Evolutionary conservation across 2,329 filamentous ascomycete species (phyloP), one percentile per base, ranked within the genome.

Genomic region (Colletotrichum sp.): DNA sequence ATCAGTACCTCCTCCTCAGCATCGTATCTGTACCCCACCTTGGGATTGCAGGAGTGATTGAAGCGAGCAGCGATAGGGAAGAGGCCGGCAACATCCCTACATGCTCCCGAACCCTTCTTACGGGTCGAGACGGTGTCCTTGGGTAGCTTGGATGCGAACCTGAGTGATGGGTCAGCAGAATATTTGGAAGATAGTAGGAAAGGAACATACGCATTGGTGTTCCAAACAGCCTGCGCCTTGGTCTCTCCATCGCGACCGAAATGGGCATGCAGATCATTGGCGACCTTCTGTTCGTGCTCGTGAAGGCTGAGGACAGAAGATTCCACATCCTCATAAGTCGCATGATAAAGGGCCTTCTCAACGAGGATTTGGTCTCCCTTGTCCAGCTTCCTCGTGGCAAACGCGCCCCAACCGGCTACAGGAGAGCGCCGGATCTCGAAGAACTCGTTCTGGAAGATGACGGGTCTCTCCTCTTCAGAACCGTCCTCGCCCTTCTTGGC

Each of bases 61-160:
- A 93, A 92, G 4, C 90, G 86, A 0, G 90, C 88, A 0, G 88
- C 89, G 8, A 90, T 83, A 1, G 88, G 84, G 72, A 91, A 91
- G 4, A 92, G 76, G 2, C 84, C 86, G 1, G 84, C 86, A 7
- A 69, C 59, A 36, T 69, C 64, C 9, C 30, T 21, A 18, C 32
- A 9, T 3, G 24, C 7, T 2, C 44, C 49, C 16, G 34, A 13
- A 3, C 24, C 59, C 9, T n/a, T 16, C 12, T 44, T 26, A 15
- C 4, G 8, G 5, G 36, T 18, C 12, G 21, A 36, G 7, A 24
- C 18, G 15, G 36, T 32, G 21, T 15, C 44, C 21, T 75, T 71
- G 16, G 60, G 68, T 2, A 44, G 36, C 21, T 39, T 39, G n/a
- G 81, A 80, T 2, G 80, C 78, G 57, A 85, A 83, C 68, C 84